Conservation (phyloP, 225 moss, liverwort and hornwort species). For the Lunularia cruciata region DNA sequence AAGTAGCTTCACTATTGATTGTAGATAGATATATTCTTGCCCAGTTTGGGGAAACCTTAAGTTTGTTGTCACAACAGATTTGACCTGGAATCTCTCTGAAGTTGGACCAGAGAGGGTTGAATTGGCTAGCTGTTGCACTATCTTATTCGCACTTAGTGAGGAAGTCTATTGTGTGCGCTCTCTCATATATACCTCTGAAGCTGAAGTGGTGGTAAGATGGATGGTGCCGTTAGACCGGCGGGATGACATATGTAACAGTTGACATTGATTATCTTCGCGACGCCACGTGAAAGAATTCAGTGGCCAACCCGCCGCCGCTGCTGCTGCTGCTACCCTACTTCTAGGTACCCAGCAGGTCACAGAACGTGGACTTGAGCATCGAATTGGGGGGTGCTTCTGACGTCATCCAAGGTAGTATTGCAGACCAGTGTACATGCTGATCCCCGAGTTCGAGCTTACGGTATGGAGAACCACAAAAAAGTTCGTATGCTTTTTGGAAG, state of each 20-base stretch:
- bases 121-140: not conserved
- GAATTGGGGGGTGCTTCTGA: not conserved
- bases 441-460: constrained; percentile 11
- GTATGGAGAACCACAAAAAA: constrained; percentile 11
- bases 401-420: not conserved
- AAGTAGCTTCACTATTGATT: constrained; percentile 36
- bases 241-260: not conserved
- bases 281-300: constrained; percentile 9
- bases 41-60: not conserved
- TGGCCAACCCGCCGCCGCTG: constrained; percentile 1
- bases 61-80: constrained; percentile 4
- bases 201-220: constrained; percentile 10
- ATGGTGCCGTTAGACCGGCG: not conserved
- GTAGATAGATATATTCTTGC: constrained; percentile 18
- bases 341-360: not conserved
- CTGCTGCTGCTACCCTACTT: not conserved
- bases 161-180: not conserved
- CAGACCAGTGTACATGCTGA: constrained; percentile 5
- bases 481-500: constrained; percentile 3
- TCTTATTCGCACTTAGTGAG: not conserved
- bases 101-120: constrained; percentile 1
- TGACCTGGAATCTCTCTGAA: constrained; percentile 6
- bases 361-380: constrained; percentile 1
- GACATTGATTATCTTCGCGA: constrained; percentile 7
- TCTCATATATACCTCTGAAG: not conserved